Evolutionary conservation across 1,284 basidiomycete species (phyloP), one percentile per base, ranked within the genome.

Genomic region (Dichomitus squalens): DNA sequence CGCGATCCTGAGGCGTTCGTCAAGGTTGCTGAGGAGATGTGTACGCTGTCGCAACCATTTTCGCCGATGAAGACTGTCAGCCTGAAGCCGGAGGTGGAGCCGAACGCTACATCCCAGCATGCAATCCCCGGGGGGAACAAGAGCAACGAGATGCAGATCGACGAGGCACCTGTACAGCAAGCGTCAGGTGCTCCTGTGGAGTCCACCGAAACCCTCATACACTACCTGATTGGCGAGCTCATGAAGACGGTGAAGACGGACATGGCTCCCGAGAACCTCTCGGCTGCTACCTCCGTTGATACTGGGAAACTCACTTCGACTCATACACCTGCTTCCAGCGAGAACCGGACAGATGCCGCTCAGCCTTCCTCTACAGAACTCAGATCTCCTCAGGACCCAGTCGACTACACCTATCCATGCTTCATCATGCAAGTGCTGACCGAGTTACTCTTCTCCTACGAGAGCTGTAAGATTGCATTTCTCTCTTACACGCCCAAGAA

Each of bases 351-450:
- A n/a, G 62, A 53, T 5, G 18, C 8, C 29, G 48, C 14, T 9
- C 52, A 53, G 49, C 23, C 48, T 23, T 31, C 48, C 3, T 11
- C 50, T 18, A 20, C 39, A 18, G 50, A 52, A 7, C 39, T 38
- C 18, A 61, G 55, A 57, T 39, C 46, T 2, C 50, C 56, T 25
- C 63, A 64, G 56, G 62, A 60, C 44, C 58, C 64, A 21, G 66
- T 67, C 25, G 78, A 83, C 59, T 81, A 79, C 66, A 76, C 88
- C 59, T 96, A 96, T 70, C 79, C 85, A 12, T 92, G 89, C 66
- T 94, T 98, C 77, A 75, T 98, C 59, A 92, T 98, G 86, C 93
- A 96, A 68, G 89, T 89, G 62, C 78, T 98, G 48, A 93, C 94
- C 1, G 96, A 99, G 75, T 79, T 98, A 2, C 75, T 97, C 1